A percentile compares a stretch with the other conserved stretches of the same genome.
Conservation (phyloP, 2,329 filamentous ascomycete species). For the Trichothecium roseum region DNA sequence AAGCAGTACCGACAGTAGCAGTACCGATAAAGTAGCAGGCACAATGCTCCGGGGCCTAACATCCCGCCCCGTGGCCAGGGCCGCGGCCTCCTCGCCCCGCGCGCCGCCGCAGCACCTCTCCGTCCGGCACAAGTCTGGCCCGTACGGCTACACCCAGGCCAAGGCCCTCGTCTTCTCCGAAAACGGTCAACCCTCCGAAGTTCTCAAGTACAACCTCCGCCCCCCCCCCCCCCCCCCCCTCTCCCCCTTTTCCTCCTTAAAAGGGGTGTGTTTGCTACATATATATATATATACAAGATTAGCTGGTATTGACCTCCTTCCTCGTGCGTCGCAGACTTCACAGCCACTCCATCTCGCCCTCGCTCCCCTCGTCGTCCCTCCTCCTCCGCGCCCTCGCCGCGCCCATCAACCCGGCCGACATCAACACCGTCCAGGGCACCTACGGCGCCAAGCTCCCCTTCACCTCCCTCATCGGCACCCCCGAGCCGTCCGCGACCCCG, state of each 20-base stretch:
- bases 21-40: too few species aligned
- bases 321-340: too few species aligned
- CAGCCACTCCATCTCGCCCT: conserved; percentile 66
- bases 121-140: conserved; percentile 43
- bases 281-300: conserved; percentile 17
- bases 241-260: background rate
- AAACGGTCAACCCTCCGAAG: conserved; percentile 65
- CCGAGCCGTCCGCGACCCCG: conserved; percentile 63
- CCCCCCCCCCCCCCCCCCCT: too few species aligned
- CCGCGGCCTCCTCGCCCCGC: background rate
- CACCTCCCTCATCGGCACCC: conserved; percentile 64
- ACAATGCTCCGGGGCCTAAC: background rate
- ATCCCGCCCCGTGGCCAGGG: background rate
- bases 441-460: conserved; percentile 82
- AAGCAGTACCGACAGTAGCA: too few species aligned
- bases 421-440: conserved; percentile 95
- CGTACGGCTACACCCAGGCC: conserved; percentile 75
- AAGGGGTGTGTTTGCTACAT: too few species aligned
- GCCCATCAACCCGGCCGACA: conserved; percentile 92
- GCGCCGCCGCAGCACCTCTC: conserved; percentile 11
- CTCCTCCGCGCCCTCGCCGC: conserved; percentile 82
- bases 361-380: conserved; percentile 51
- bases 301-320: too few species aligned
- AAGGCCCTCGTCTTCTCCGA: conserved; percentile 70
- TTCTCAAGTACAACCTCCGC: conserved; percentile 49